These are phyloP conservation scores for Acarospora socialis DNA, from an alignment of 2,329 filamentous ascomycete species.

Conservation along the genomic window DNA sequence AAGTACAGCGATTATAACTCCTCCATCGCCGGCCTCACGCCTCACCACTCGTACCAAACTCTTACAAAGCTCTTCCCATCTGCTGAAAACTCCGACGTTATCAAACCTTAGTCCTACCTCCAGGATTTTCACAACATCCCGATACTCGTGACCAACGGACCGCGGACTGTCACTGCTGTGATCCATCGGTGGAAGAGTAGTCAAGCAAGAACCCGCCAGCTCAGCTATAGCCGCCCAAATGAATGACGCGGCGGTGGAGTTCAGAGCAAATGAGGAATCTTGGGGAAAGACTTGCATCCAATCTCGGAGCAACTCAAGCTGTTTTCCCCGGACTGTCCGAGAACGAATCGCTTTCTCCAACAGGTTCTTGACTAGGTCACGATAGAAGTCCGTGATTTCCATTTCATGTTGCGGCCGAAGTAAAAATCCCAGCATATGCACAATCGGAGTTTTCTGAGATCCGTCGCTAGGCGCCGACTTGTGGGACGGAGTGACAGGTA, in stretches of 20 bases:
- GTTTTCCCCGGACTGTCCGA: slow-evolving; percentile 4
- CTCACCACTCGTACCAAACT: slow-evolving; percentile 42
- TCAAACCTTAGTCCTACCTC: slow-evolving; percentile 40
- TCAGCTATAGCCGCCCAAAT: slow-evolving; percentile 25
- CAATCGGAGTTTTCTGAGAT: slow-evolving; percentile 23
- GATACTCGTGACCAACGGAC: slow-evolving; percentile 52
- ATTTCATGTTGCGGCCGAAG: slow-evolving; percentile 4
- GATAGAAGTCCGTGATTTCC: slow-evolving; percentile 1
- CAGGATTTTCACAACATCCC: slow-evolving; percentile 53
- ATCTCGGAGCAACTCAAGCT: slow-evolving; percentile 15
- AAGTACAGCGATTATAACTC: slow-evolving; percentile 50
- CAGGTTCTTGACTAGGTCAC: slow-evolving; percentile 4
- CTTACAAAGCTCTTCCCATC: slow-evolving; percentile 41
- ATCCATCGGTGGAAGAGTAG: slow-evolving; percentile 26
- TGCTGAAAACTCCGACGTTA: slow-evolving; percentile 18
- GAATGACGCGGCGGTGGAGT: slow-evolving; percentile 12
- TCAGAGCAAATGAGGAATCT: slow-evolving; percentile 6
- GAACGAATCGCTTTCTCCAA: slow-evolving; percentile 8
- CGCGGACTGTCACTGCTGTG: slow-evolving; percentile 28
- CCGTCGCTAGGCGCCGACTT: slow-evolving; percentile 16
- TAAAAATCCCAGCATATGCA: slow-evolving; percentile 31
- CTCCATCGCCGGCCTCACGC: slow-evolving; percentile 52
- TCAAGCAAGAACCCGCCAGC: slow-evolving; percentile 25
- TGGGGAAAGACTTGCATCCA: slow-evolving; percentile 9
- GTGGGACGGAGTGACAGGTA: slow-evolving; percentile 24